Percentiles rank a stretch among this genome's conserved stretches.
Evolutionary conservation across 2,329 filamentous ascomycete species (phyloP).

Genomic region (Botryotinia convoluta): DNA sequence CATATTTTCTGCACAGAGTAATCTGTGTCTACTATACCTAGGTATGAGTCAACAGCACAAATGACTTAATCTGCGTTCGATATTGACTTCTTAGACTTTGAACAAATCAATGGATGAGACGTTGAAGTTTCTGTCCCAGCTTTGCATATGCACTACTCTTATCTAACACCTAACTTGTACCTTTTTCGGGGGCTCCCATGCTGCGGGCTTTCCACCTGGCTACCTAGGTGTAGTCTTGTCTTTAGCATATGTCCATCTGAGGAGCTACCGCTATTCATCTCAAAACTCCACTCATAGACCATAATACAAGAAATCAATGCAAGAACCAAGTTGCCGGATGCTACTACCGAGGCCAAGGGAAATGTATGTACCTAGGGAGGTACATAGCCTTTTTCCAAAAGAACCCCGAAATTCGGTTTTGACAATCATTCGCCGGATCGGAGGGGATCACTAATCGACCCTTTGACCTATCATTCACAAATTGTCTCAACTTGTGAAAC

Average conservation of each 20-base stretch:
- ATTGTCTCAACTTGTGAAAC: not conserved
- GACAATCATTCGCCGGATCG: not conserved
- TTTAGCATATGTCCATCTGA: not conserved
- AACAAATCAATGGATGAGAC: not conserved
- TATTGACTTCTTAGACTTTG: not conserved
- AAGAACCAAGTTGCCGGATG: not conserved
- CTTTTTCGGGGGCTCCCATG: not conserved
- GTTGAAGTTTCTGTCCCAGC: not conserved
- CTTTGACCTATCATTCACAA: not conserved
- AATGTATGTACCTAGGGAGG: not conserved
- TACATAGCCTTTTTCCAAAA: not conserved
- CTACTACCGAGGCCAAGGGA: not conserved
- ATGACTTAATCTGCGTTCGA: not conserved
- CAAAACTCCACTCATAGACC: not conserved
- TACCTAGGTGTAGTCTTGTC: not conserved
- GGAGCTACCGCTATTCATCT: not conserved
- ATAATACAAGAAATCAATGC: not conserved
- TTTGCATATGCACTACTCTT: not conserved
- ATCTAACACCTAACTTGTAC: not conserved
- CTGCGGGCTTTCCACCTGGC: not conserved
- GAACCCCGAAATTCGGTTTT: not conserved
- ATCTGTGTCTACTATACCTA: not conserved
- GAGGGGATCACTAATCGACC: not conserved
- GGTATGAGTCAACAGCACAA: conserved; percentile 4
- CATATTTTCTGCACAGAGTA: not conserved